phyloP scores from a whole-genome alignment of 805 yeast genomes.

The Metschnikowia similis region DNA sequence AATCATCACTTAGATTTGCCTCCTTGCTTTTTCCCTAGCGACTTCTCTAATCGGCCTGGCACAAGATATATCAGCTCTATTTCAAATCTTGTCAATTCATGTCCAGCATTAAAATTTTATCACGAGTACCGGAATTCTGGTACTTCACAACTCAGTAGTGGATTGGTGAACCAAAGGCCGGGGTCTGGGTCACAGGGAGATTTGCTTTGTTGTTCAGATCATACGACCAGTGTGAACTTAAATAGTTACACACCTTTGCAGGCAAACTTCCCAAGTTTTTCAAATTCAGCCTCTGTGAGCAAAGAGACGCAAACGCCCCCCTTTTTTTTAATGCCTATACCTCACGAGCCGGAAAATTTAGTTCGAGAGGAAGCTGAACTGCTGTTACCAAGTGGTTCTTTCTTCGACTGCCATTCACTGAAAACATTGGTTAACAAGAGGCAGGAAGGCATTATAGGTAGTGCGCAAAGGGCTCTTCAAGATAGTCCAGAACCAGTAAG shows the following conservation, averaged over 20 bases:
- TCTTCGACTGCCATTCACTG: neutral
- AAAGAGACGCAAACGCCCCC: neutral
- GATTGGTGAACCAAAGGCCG: neutral
- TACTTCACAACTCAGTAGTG: neutral
- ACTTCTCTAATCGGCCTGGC: slow-evolving; percentile 9
- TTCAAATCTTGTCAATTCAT: neutral
- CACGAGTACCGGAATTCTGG: slow-evolving; percentile 5
- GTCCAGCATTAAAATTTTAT: slow-evolving; percentile 9
- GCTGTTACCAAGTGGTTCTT: neutral
- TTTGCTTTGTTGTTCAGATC: neutral
- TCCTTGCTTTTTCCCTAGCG: slow-evolving; percentile 14
- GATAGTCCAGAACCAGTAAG: neutral
- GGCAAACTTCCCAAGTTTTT: neutral
- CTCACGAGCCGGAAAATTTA: neutral
- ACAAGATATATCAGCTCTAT: slow-evolving; percentile 1
- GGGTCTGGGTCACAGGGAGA: neutral
- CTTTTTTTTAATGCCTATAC: too few species aligned
- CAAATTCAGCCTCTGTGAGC: neutral
- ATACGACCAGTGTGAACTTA: neutral
- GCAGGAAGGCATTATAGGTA: neutral
- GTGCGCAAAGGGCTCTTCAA: neutral
- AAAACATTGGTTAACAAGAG: neutral
- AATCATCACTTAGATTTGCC: slow-evolving; percentile 9
- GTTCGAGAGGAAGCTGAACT: neutral
- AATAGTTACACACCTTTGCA: neutral